These are phyloP conservation scores for Nitzschia sp. DNA, from an alignment of 108 stramenopile genomes.

Conservation along the genomic window DNA sequence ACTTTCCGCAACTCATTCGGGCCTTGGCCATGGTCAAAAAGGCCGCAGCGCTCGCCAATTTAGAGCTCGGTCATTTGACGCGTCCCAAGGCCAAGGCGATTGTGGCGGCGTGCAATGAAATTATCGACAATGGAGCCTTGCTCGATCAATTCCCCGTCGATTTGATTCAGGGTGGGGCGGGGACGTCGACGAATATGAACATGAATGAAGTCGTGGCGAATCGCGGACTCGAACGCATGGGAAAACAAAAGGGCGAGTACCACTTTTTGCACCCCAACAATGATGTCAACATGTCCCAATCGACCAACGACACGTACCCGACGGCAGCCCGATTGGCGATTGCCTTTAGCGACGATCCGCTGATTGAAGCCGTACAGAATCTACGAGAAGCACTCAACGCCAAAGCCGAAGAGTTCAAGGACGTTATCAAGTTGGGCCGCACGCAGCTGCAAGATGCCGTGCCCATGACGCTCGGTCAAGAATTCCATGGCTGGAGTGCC, in stretches of 20 bases:
- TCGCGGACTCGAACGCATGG: slow-evolving; percentile 63
- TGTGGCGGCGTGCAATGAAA: slow-evolving; percentile 50
- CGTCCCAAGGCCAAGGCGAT: slow-evolving; percentile 42
- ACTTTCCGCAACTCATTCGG: slow-evolving; percentile 52
- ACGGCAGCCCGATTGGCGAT: slow-evolving; percentile 55
- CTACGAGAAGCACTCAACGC: neutral
- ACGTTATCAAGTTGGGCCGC: slow-evolving; percentile 66
- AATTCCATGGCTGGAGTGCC: slow-evolving; percentile 52
- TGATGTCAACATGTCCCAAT: slow-evolving; percentile 69
- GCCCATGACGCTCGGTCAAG: slow-evolving; percentile 66
- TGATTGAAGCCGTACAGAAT: slow-evolving; percentile 19
- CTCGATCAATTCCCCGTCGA: slow-evolving; percentile 64
- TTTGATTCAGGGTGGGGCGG: slow-evolving; percentile 67
- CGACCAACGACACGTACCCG: slow-evolving; percentile 50
- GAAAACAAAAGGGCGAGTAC: slow-evolving; percentile 45
- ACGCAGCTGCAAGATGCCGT: slow-evolving; percentile 69
- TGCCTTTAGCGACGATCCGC: slow-evolving; percentile 31
- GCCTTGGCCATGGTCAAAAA: slow-evolving; percentile 60
- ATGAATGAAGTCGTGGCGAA: slow-evolving; percentile 75
- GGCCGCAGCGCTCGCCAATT: slow-evolving; percentile 52
- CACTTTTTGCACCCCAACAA: slow-evolving; percentile 68
- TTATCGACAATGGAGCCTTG: slow-evolving; percentile 46
- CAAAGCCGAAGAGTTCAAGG: slow-evolving; percentile 34
- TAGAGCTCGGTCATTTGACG: slow-evolving; percentile 36
- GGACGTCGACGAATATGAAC: slow-evolving; percentile 79